A percentile compares a stretch with the other conserved stretches of the same genome.
Conservation (phyloP, 2,329 filamentous ascomycete genomes). For the Calonectria ilicicola region DNA sequence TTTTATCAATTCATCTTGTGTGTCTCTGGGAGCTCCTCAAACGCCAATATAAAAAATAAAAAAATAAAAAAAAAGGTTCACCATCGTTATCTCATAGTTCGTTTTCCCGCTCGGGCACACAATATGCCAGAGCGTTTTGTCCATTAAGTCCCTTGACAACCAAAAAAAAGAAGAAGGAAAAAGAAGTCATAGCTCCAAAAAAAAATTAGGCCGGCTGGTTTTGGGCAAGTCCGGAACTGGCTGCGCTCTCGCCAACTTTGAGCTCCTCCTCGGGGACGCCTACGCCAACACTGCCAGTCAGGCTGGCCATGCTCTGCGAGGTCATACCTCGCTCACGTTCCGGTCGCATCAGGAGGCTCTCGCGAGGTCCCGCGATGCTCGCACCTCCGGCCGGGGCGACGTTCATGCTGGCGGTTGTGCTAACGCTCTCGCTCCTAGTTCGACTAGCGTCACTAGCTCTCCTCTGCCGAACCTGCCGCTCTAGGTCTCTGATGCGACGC, state of each 20-base stretch:
- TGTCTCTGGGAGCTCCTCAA: constrained; percentile 36
- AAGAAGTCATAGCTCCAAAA: not conserved
- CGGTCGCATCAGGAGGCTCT: constrained; percentile 44
- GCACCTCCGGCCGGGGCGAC: constrained; percentile 51
- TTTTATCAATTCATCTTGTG: constrained; percentile 14
- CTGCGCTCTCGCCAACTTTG: constrained; percentile 72
- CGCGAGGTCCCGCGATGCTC: constrained; percentile 60
- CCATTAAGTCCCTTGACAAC: not conserved
- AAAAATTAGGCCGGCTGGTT: constrained; percentile 20
- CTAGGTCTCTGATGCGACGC: constrained; percentile 71
- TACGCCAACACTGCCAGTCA: constrained; percentile 60
- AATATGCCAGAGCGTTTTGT: not conserved
- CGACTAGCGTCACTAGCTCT: constrained; percentile 60
- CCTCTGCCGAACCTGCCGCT: constrained; percentile 64
- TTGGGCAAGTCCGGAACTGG: constrained; percentile 54
- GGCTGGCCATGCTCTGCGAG: constrained; percentile 58
- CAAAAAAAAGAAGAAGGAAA: not conserved
- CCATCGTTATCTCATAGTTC: constrained; percentile 34
- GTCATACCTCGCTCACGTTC: constrained; percentile 56
- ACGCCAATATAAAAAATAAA: constrained; percentile 35
- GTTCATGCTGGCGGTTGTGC: constrained; percentile 63
- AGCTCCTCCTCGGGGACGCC: constrained; percentile 72
- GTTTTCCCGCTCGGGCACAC: constrained; percentile 8
- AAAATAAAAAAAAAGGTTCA: too few species aligned
- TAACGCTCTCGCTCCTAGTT: constrained; percentile 64